phyloP scores from a whole-genome alignment of 768 basidiomycete species.

The Trametes sanguinea region DNA sequence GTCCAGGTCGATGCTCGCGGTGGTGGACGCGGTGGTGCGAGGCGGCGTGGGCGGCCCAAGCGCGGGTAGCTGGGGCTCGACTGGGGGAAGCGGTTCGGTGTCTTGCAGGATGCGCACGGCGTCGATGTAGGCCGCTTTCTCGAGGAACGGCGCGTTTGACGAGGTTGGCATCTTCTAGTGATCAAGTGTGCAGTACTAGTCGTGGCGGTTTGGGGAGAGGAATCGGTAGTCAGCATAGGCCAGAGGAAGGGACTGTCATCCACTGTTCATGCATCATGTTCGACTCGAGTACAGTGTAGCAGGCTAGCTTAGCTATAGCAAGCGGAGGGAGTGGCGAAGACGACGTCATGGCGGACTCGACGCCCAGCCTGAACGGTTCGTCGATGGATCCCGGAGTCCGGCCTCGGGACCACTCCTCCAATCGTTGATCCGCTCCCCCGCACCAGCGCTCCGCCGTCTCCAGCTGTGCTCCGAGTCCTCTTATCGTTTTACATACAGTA shows the following conservation, averaged over 20 bases:
- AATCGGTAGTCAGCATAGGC: neutral
- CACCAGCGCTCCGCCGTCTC: slow-evolving; percentile 2
- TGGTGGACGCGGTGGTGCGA: neutral
- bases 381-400: neutral
- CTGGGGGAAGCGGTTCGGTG: neutral
- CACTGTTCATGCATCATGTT: neutral
- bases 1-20: slow-evolving; percentile 21
- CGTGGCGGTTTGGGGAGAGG: too few relatives aligned
- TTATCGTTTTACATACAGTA: too few relatives aligned
- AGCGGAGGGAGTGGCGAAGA: slow-evolving; percentile 1
- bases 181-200: too few relatives aligned
- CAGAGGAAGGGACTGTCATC: neutral
- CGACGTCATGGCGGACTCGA: slow-evolving; percentile 5
- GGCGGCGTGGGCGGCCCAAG: neutral
- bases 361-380: neutral
- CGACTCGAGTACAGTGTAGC: neutral
- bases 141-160: slow-evolving; percentile 1
- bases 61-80: neutral
- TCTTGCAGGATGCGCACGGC: slow-evolving; percentile 5
- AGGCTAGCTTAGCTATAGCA: neutral
- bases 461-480: slow-evolving; percentile 9
- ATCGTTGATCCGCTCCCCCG: slow-evolving; percentile 9
- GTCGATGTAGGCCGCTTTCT: slow-evolving; percentile 11
- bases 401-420: neutral
- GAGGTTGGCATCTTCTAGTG: neutral